Conservation (phyloP, 2,329 filamentous ascomycete genomes). For the Sclerotinia borealis region DNA sequence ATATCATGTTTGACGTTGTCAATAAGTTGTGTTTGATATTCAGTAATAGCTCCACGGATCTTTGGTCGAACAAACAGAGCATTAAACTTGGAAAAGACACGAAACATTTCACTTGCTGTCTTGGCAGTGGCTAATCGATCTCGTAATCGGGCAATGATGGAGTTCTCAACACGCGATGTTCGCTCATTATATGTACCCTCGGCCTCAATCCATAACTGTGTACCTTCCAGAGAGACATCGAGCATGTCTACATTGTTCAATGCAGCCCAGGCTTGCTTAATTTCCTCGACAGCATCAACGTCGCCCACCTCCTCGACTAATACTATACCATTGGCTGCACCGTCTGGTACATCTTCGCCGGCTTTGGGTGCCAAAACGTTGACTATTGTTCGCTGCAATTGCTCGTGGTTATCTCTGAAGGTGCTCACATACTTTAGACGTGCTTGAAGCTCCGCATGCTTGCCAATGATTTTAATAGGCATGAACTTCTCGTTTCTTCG, state of each 20-base stretch:
- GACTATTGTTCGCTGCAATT: slow-evolving; percentile 91
- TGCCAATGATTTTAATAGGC: slow-evolving; percentile 88
- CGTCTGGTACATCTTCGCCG: slow-evolving; percentile 48
- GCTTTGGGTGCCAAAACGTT: slow-evolving; percentile 84
- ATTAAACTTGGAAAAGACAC: slow-evolving; percentile 99
- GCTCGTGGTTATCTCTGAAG: slow-evolving; percentile 95
- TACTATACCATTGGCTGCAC: slow-evolving; percentile 54
- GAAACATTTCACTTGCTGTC: slow-evolving; percentile 99
- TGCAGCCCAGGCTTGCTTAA: slow-evolving; percentile 88
- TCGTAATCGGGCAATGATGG: slow-evolving; percentile 88
- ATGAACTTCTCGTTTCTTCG: slow-evolving; percentile 97
- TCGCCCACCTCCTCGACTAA: slow-evolving; percentile 93
- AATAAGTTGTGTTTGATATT: slow-evolving; percentile 97
- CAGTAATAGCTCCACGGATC: slow-evolving; percentile 93
- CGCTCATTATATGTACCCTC: slow-evolving; percentile 97
- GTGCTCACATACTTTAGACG: slow-evolving; percentile 89
- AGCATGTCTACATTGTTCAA: slow-evolving; percentile 92
- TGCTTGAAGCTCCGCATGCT: slow-evolving; percentile 83
- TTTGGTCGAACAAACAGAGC: slow-evolving; percentile 97
- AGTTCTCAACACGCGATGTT: slow-evolving; percentile 95
- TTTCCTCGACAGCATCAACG: slow-evolving; percentile 94
- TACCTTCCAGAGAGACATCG: slow-evolving; percentile 85
- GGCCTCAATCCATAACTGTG: slow-evolving; percentile 84
- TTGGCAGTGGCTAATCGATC: slow-evolving; percentile 93
- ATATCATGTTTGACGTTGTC: slow-evolving; percentile 98